A percentile compares a stretch with the other conserved stretches of the same genome.
Evolutionary conservation across 257 asterid species (phyloP).

Genomic region (Solanum ahanhuiri): DNA sequence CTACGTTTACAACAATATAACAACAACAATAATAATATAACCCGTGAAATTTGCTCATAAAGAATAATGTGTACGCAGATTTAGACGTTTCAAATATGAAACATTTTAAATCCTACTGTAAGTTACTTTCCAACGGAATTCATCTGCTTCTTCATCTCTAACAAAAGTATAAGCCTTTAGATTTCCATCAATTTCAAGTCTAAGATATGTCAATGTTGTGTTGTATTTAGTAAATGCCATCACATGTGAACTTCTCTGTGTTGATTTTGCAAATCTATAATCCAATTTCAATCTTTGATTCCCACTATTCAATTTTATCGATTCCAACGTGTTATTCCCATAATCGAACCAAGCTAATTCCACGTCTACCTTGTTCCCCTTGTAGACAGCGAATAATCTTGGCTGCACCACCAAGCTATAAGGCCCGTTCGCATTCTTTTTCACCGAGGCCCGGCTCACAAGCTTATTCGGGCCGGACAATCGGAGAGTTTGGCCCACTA

Average conservation of each 20-base stretch:
- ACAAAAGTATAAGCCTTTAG: conserved; percentile 23
- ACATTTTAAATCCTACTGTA: not conserved
- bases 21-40: not conserved
- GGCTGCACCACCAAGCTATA: conserved; percentile 1
- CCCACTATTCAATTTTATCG: conserved; percentile 4
- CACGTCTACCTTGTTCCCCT: not conserved
- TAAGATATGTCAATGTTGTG: conserved; percentile 27
- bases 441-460: not conserved
- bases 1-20: not conserved
- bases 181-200: conserved; percentile 35
- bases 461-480: not conserved
- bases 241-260: not conserved
- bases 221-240: conserved; percentile 23
- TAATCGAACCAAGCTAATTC: not conserved
- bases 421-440: not conserved
- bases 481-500: conserved; percentile 4
- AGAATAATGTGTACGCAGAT: not conserved
- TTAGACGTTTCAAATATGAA: not conserved
- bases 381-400: not conserved
- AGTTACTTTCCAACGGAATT: conserved; percentile 9
- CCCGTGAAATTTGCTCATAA: not conserved
- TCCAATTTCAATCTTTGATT: not conserved
- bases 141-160: not conserved
- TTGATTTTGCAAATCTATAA: conserved; percentile 1
- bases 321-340: not conserved